Evolutionary conservation across 2,329 filamentous ascomycete species (phyloP), one percentile per base, ranked within the genome.

Genomic region (Stachybotrys echinatus): DNA sequence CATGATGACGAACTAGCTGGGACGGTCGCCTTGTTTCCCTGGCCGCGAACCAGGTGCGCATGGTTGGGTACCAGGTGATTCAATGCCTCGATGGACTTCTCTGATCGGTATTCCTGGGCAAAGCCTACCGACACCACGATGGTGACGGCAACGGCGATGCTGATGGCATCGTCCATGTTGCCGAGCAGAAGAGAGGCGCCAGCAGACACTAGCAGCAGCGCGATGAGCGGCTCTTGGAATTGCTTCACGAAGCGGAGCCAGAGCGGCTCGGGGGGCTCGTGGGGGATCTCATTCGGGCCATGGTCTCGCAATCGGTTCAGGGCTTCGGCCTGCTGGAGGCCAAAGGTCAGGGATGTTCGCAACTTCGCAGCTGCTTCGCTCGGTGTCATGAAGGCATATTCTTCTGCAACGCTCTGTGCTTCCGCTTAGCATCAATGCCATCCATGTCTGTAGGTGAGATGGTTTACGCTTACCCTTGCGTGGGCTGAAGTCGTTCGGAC

Each of bases 81-180:
- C 58, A 99, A 75, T 19, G 94, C 94, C 69, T 99, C 94, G 57
- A 99, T 84, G 3, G 92, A 97, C 70, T 99, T 95, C 66, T 99
- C 94, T 7, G 94, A 97, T 52, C 94, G 81, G 67, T 99, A 99
- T 70, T 99, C 94, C 66, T 99, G 94, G 48, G 97, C 84, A 60
- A 99, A 99, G 2, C 92, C 94, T 40, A 99, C 94, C 0, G 87
- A 88, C 21, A 99, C 92, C 6, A 99, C 94, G 59, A 99, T 99
- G 22, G 92, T 96, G 20, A 99, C 94, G 2, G 94, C 94, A 27
- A 96, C 85, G 0, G 92, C 88, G 63, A 99, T 99, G 68, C 92
- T 97, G 60, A 99, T 74, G 6, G 92, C 92, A 72, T 99, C 95
- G 61, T 97, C 92, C 64, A 86, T 84, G 64, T 99, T 99, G 47